A percentile compares a stretch with the other conserved stretches of the same genome.
phyloP scores from a whole-genome alignment of 83 land plant species.

The Diphasiastrum complanatum region DNA sequence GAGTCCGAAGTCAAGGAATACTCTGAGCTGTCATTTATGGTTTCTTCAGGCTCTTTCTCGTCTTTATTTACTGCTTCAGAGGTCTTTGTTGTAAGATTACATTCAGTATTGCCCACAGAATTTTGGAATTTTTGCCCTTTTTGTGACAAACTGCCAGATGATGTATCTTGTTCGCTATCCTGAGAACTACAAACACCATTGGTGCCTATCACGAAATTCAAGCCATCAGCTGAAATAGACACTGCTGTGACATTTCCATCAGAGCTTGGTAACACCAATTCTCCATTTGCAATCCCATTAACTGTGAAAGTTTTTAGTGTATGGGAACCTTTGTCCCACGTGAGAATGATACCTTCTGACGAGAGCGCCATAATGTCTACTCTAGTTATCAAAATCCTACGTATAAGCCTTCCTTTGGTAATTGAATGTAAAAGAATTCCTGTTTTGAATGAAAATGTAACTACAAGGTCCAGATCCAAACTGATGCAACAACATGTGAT shows the following conservation, averaged over 20 bases:
- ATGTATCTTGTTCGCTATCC: too few species aligned
- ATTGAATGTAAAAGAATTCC: slow-evolving; percentile 82
- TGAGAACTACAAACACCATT: too few species aligned
- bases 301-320: slow-evolving; percentile 57
- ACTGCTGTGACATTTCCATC: slow-evolving; percentile 61
- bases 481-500: slow-evolving; percentile 65
- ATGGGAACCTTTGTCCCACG: slow-evolving; percentile 51
- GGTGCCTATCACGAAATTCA: slow-evolving; percentile 59
- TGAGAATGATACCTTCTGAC: slow-evolving; percentile 61
- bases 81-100: too few species aligned
- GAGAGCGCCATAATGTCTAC: slow-evolving; percentile 71
- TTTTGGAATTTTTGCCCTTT: slow-evolving; percentile 12
- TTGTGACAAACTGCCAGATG: slow-evolving; percentile 8
- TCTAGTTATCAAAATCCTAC: slow-evolving; percentile 42
- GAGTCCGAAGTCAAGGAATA: slow-evolving; percentile 29
- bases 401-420: slow-evolving; percentile 66
- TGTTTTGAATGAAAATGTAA: slow-evolving; percentile 48
- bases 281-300: slow-evolving; percentile 60
- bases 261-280: slow-evolving; percentile 35
- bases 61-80: neutral
- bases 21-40: neutral
- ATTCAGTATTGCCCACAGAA: too few species aligned
- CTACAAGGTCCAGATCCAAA: slow-evolving; percentile 72
- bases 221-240: slow-evolving; percentile 66
- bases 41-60: slow-evolving; percentile 11